Conservation (phyloP, 148 eudicot genomes). For the Pouteria glomerata region DNA sequence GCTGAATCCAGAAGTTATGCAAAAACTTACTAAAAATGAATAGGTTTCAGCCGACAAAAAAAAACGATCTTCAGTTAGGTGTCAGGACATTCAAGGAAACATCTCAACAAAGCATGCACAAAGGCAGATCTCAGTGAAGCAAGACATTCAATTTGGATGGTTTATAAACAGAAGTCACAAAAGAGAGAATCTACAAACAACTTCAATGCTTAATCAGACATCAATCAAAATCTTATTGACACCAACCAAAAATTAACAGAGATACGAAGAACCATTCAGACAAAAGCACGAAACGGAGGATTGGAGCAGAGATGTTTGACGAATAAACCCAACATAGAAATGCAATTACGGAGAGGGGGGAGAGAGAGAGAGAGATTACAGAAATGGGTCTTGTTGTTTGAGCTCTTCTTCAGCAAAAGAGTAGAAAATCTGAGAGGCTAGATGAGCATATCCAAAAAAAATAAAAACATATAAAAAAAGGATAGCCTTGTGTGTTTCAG, state of each 20-base stretch:
- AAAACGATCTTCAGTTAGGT: neutral
- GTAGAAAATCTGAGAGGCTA: slow-evolving; percentile 14
- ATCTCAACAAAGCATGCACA: neutral
- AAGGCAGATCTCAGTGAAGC: slow-evolving; percentile 6
- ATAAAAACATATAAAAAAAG: neutral
- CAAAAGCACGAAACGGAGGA: neutral
- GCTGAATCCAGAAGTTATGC: neutral
- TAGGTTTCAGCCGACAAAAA: neutral
- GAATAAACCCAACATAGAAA: slow-evolving; percentile 1
- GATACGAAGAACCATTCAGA: neutral
- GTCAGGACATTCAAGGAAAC: neutral
- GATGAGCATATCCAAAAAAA: slow-evolving; percentile 4
- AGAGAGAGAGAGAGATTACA: slow-evolving; percentile 11
- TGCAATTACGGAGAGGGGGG: neutral
- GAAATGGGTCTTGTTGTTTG: neutral
- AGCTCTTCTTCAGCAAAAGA: neutral
- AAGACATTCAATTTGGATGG: neutral
- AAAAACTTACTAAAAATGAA: neutral
- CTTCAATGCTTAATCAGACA: neutral
- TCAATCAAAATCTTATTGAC: neutral
- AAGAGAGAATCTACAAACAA: neutral
- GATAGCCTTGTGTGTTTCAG: no score
- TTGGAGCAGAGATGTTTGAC: slow-evolving; percentile 3
- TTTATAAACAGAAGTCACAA: neutral
- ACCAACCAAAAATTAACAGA: neutral